Conservation (phyloP, 1,284 basidiomycete genomes). For the Rhodotorula glutinis region DNA sequence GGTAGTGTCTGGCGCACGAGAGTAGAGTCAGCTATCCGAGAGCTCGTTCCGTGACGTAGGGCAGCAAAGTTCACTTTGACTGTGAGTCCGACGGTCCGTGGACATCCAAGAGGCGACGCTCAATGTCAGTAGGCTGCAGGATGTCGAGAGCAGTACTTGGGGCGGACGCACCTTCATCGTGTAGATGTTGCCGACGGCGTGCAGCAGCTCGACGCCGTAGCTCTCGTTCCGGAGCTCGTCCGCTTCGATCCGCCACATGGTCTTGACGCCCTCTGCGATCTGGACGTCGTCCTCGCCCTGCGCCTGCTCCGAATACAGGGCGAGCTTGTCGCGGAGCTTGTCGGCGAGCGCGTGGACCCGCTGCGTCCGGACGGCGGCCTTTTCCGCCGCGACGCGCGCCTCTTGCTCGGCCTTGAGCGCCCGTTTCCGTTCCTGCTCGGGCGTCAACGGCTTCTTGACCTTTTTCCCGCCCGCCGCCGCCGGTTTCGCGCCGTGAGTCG, state of each 20-base stretch:
- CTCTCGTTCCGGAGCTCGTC: conserved; percentile 79
- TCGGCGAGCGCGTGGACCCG: conserved; percentile 78
- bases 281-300: conserved; percentile 47
- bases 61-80: conserved; percentile 1
- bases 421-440: conserved; percentile 67
- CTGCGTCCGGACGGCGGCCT: conserved; percentile 63
- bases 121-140: background rate
- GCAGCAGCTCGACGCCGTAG: conserved; percentile 87
- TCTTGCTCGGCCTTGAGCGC: conserved; percentile 55
- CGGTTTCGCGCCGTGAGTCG: conserved; percentile 10
- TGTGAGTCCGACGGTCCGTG: background rate
- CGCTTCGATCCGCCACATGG: conserved; percentile 48
- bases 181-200: conserved; percentile 90
- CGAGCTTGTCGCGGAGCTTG: conserved; percentile 69
- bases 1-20: conserved; percentile 56
- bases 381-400: conserved; percentile 23
- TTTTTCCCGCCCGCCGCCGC: background rate
- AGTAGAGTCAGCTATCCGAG: background rate
- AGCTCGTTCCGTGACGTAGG: background rate
- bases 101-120: background rate
- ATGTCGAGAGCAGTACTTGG: background rate
- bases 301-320: conserved; percentile 88
- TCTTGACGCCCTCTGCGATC: conserved; percentile 41
- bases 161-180: conserved; percentile 64
- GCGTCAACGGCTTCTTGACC: conserved; percentile 57